Percentiles rank a stretch among this genome's conserved stretches.
Evolutionary conservation across 1,139 yeast genomes (phyloP).

Genomic region (Kazachstania sp.): DNA sequence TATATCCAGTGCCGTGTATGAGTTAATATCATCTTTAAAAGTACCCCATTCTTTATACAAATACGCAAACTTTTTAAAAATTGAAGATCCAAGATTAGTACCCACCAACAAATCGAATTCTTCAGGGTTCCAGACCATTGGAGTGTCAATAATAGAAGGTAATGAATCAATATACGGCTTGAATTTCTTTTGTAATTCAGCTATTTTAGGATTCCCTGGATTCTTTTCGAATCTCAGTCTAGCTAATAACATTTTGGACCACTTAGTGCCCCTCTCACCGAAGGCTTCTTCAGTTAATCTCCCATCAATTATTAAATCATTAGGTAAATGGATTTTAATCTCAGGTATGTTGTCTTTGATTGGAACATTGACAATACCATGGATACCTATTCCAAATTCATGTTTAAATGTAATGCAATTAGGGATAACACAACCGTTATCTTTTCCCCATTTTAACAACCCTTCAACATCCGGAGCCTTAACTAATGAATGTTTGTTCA

Average conservation of each 20-base stretch:
- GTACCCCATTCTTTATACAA: slow-evolving; percentile 30
- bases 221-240: slow-evolving; percentile 32
- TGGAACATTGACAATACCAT: slow-evolving; percentile 31
- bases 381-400: slow-evolving; percentile 32
- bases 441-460: slow-evolving; percentile 40
- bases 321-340: slow-evolving; percentile 34
- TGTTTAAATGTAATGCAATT: slow-evolving; percentile 28
- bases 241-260: slow-evolving; percentile 44
- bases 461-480: neutral
- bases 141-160: slow-evolving; percentile 52
- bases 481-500: neutral
- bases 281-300: slow-evolving; percentile 38
- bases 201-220: slow-evolving; percentile 5
- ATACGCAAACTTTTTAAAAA: slow-evolving; percentile 28
- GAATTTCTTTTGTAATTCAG: slow-evolving; percentile 25
- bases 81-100: slow-evolving; percentile 44
- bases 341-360: slow-evolving; percentile 2
- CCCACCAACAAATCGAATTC: slow-evolving; percentile 50
- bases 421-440: slow-evolving; percentile 40
- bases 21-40: slow-evolving; percentile 6
- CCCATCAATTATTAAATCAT: slow-evolving; percentile 35
- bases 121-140: slow-evolving; percentile 52
- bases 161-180: slow-evolving; percentile 47
- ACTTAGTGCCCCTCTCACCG: slow-evolving; percentile 29
- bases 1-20: too few species aligned